Evolutionary conservation across 805 yeast species (phyloP).

Genomic region (Hanseniaspora valbyensis): DNA sequence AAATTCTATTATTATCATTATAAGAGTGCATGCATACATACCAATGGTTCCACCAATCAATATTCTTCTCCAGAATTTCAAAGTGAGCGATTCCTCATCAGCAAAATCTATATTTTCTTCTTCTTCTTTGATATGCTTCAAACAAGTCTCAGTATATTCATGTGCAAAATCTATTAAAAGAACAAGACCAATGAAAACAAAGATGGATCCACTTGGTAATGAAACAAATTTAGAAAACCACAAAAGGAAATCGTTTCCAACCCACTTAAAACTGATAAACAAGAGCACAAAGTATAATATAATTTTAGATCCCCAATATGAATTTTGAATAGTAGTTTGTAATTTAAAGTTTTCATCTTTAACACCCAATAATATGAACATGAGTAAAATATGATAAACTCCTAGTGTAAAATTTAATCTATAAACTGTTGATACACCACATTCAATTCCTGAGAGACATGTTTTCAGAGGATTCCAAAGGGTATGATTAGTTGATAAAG

Average conservation of each 20-base stretch:
- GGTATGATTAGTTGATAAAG: slow-evolving; percentile 68
- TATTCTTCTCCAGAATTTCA: slow-evolving; percentile 59
- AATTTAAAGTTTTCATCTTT: slow-evolving; percentile 68
- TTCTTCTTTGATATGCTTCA: slow-evolving; percentile 79
- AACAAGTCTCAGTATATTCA: slow-evolving; percentile 95
- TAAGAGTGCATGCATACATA: slow-evolving; percentile 68
- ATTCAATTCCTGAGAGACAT: slow-evolving; percentile 65
- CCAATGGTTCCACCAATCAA: slow-evolving; percentile 75
- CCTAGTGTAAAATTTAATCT: slow-evolving; percentile 84
- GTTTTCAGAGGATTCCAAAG: slow-evolving; percentile 60
- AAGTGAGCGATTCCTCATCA: neutral
- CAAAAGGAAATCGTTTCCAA: slow-evolving; percentile 80
- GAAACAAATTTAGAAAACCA: slow-evolving; percentile 88
- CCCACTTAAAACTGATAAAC: slow-evolving; percentile 48
- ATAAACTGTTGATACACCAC: slow-evolving; percentile 93
- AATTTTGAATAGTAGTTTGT: slow-evolving; percentile 59
- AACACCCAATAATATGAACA: slow-evolving; percentile 57
- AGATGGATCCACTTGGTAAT: slow-evolving; percentile 69
- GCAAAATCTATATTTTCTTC: slow-evolving; percentile 35
- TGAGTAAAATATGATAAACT: slow-evolving; percentile 59
- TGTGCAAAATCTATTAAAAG: slow-evolving; percentile 93
- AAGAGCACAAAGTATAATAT: slow-evolving; percentile 46
- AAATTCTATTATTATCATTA: slow-evolving; percentile 69
- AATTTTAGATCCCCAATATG: slow-evolving; percentile 77
- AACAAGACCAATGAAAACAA: slow-evolving; percentile 80